Conservation (phyloP, 2,329 filamentous ascomycete genomes). For the Scedosporium apiospermum region DNA sequence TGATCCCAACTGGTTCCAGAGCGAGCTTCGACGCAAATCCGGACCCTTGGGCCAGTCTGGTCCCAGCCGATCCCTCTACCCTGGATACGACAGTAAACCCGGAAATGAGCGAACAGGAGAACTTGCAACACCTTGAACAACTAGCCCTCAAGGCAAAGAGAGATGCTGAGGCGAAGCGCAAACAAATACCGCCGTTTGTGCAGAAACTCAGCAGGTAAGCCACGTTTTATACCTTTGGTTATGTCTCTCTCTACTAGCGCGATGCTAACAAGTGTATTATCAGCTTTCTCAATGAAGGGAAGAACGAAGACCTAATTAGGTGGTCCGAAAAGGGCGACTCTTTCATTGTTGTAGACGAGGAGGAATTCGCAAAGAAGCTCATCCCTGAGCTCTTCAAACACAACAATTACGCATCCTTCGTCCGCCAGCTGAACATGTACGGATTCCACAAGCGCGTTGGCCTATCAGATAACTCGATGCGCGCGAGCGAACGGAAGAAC, state of each 20-base stretch:
- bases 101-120: constrained; percentile 47
- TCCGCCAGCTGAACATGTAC: constrained; percentile 92
- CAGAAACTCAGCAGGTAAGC: constrained; percentile 92
- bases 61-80: constrained; percentile 8
- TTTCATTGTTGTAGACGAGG: constrained; percentile 93
- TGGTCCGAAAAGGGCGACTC: constrained; percentile 97
- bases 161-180: constrained; percentile 81
- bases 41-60: constrained; percentile 32
- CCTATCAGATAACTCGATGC: constrained; percentile 94
- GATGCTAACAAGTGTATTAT: constrained; percentile 13
- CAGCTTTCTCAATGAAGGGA: constrained; percentile 81
- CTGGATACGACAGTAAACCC: constrained; percentile 6
- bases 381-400: constrained; percentile 98
- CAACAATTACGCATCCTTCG: constrained; percentile 96
- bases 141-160: constrained; percentile 73
- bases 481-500: constrained; percentile 90
- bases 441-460: constrained; percentile 95
- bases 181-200: constrained; percentile 95
- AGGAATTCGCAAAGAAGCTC: constrained; percentile 95
- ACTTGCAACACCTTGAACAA: constrained; percentile 69
- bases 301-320: constrained; percentile 88
- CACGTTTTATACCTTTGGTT: neutral
- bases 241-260: neutral
- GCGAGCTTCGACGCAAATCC: constrained; percentile 25
- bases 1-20: constrained; percentile 34